A percentile compares a stretch with the other conserved stretches of the same genome.
phyloP scores from a whole-genome alignment of 805 yeast genomes.

The Metschnikowia drakensbergensis region DNA sequence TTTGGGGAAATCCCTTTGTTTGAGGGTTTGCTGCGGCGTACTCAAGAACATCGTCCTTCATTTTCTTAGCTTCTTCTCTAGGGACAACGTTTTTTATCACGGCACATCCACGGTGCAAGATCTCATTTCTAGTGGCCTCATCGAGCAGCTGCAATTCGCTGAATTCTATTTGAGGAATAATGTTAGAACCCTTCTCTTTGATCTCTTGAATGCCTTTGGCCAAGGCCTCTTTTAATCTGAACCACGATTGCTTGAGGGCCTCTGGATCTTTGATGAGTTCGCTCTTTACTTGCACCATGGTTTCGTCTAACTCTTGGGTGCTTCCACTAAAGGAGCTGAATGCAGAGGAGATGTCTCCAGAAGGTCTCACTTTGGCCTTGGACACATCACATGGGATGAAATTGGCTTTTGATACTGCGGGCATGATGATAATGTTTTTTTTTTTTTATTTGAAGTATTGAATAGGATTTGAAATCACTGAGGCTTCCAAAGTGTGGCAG shows the following conservation, averaged over 20 bases:
- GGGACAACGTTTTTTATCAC: constrained; percentile 7
- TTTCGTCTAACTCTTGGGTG: constrained; percentile 1
- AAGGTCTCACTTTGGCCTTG: constrained; percentile 9
- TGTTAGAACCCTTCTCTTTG: constrained; percentile 5
- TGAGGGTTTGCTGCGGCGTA: constrained; percentile 8
- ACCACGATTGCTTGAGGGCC: constrained; percentile 6
- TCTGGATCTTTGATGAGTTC: constrained; percentile 7
- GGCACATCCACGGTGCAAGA: constrained; percentile 7
- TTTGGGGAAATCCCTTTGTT: constrained; percentile 10
- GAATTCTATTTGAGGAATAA: constrained; percentile 6
- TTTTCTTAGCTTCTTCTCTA: not conserved
- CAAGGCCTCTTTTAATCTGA: constrained; percentile 7
- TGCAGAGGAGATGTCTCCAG: constrained; percentile 11
- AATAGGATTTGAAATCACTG: too few species aligned
- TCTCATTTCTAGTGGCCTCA: not conserved
- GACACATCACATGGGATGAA: constrained; percentile 6
- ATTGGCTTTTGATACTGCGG: not conserved
- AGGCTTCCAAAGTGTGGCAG: not conserved
- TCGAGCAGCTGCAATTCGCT: not conserved
- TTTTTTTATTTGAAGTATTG: too few species aligned
- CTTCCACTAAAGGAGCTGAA: constrained; percentile 7
- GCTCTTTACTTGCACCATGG: constrained; percentile 6
- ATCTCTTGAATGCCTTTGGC: constrained; percentile 6
- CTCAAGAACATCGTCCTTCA: constrained; percentile 5
- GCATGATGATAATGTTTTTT: not conserved